Evolutionary conservation across 306 rosid genomes (phyloP), one percentile per base, ranked within the genome.

Genomic region (Cicer cuneatum): DNA sequence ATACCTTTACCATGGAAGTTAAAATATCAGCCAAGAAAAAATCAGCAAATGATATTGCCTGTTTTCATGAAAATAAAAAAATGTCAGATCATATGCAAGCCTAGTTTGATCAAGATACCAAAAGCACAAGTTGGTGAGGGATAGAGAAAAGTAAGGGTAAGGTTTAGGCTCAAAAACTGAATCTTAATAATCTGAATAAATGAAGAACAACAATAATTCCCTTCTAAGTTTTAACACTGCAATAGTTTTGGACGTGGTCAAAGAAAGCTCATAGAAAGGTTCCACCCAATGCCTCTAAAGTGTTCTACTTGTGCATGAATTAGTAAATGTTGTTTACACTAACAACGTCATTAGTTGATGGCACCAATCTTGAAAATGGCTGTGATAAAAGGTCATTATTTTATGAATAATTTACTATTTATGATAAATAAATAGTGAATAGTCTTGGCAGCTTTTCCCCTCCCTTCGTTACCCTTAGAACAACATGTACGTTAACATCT

Each of bases 1-100:
- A 70, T 66, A 94, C 99, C 98, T 94, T 94, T 43, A 89, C 92
- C 97, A 92, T 92, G 78, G 99, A 94, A 29, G 99, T 94, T 81
- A 94, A 81, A 71, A 94, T 92, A 94, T 94, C 99, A 42, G 98
- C 99, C 83, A 94, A 67, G 82, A 94, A 94, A 84, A 94, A 94
- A 81, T 94, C 99, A 29, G 90, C 77, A 60, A 94, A 94, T 64
- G 99, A 85, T 87, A 94, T 92, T 75, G 96, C 96, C 99, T 94
- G 97, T 61, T 78, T 76, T 74, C 49, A 73, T 49, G 49, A 77
- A 85, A 89, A 54, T 40, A 54, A 63, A 74, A 51, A 80, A 57
- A 38, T 13, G 62, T 70, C 16, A 81, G 68, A 82, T 48, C 74
- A 63, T 81, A 54, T 80, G 75, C 41, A 60, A 75, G 59, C 64